Evolutionary conservation across 306 rosid species (phyloP).

Genomic region (Neltuma alba): DNA sequence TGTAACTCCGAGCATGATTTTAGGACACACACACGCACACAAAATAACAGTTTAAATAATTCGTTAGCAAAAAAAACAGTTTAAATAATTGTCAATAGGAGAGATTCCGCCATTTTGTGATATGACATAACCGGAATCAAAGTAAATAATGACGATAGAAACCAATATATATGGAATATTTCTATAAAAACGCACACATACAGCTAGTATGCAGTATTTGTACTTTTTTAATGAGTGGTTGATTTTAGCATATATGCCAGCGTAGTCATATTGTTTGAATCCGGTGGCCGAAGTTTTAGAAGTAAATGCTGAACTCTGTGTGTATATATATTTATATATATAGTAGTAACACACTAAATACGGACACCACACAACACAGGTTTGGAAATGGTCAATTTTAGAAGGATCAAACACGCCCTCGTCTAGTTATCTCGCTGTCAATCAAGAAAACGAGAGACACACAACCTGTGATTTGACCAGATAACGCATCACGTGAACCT

Average conservation of each 20-base stretch:
- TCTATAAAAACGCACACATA: neutral
- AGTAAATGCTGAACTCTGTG: constrained; percentile 16
- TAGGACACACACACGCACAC: neutral
- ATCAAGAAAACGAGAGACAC: constrained; percentile 6
- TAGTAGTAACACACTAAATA: neutral
- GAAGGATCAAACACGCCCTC: constrained; percentile 17
- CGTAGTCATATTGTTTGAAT: neutral
- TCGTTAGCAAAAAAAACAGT: too few relatives aligned
- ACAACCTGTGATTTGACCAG: neutral
- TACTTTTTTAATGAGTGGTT: neutral
- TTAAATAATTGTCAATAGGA: neutral
- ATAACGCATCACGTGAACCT: constrained; percentile 47
- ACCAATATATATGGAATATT: neutral
- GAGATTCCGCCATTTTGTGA: neutral
- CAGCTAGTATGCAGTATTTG: neutral
- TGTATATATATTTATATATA: neutral
- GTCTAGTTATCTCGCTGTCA: constrained; percentile 42
- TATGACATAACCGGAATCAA: neutral
- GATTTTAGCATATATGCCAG: neutral
- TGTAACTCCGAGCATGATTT: constrained; percentile 25
- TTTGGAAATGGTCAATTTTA: constrained; percentile 46
- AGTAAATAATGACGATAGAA: neutral
- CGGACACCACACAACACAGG: neutral
- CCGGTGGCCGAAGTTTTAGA: constrained; percentile 37
- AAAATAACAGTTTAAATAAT: neutral